Base-by-base conservation (phyloP, 2,329 filamentous ascomycete genomes). In the Teratosphaeria pseudoeucalypti region DNA sequence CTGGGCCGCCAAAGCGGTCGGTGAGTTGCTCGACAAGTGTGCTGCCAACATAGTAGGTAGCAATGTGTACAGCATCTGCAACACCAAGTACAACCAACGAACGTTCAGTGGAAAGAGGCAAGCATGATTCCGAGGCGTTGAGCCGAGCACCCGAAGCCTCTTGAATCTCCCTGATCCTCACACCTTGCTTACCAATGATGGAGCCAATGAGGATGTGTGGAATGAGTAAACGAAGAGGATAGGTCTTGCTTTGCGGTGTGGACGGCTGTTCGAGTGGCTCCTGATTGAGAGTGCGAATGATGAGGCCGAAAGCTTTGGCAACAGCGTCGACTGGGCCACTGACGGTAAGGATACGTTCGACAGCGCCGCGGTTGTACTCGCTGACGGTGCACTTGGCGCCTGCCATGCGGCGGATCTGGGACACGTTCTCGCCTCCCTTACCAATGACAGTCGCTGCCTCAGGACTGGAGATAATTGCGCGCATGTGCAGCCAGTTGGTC, bases 311-410 rank as follows among this genome's bases (percentile, higher is more conserved):
- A 19, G 94, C 94, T 85, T 99, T 99, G 67, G 94, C 94, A 65
- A 92, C 92, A 67, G 92, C 92, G 78, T 99, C 94, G 67, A 97
- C 92, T 66, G 90, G 87, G 63, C 94, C 94, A 75, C 92, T 97
- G 62, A 99, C 94, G 34, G 94, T 99, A 70, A 99, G 81, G 71
- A 99, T 96, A 73, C 94, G 90, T 80, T 99, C 94, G 37, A 97
- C 92, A 58, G 94, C 94, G 66, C 94, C 94, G 72, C 95, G 90
- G 68, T 95, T 89, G 72, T 97, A 99, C 77, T 99, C 94, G 78
- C 92, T 96, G 68, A 99, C 94, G 55, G 94, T 99, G 80, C 94
- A 99, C 78, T 97, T 97, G 66, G 94, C 94, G 69, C 91, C 92
- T 57, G 94, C 96, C 77, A 96, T 82, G 73, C 90, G 90, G 67